phyloP scores from a whole-genome alignment of 352 stramenopile genomes.

The Pythium volutum region DNA sequence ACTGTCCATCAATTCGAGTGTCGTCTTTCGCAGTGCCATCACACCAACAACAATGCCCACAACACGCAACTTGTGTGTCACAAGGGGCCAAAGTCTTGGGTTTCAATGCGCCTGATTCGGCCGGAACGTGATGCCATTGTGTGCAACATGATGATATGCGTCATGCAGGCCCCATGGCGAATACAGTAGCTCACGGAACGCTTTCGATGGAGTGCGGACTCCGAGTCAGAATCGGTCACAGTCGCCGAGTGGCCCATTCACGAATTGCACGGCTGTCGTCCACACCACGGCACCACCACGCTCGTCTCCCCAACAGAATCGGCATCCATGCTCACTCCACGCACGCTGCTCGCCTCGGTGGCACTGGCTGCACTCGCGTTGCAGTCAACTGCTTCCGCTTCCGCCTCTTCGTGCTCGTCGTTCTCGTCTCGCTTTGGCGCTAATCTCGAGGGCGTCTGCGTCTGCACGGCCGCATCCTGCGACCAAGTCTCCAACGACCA shows the following conservation, averaged over 20 bases:
- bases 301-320: neutral
- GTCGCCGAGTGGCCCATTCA: neutral
- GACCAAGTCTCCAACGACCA: slow-evolving; percentile 56
- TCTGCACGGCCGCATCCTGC: slow-evolving; percentile 49
- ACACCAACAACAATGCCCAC: neutral
- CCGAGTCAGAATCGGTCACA: neutral
- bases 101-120: too few species aligned
- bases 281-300: too few species aligned
- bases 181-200: neutral
- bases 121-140: neutral
- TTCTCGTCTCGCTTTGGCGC: slow-evolving; percentile 41
- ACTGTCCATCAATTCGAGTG: neutral
- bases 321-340: neutral
- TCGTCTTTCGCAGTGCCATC: neutral
- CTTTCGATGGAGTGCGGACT: neutral
- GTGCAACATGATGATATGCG: neutral
- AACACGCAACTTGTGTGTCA: too few species aligned
- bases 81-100: too few species aligned
- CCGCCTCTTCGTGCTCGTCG: slow-evolving; percentile 15
- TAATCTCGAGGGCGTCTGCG: slow-evolving; percentile 49
- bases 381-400: neutral
- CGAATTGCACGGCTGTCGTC: neutral
- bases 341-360: slow-evolving; percentile 2
- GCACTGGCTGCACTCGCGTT: slow-evolving; percentile 22
- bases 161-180: neutral